Evolutionary conservation across 495 filamentous ascomycete genomes (phyloP).

Genomic region (Rhizodiscina lignyota): DNA sequence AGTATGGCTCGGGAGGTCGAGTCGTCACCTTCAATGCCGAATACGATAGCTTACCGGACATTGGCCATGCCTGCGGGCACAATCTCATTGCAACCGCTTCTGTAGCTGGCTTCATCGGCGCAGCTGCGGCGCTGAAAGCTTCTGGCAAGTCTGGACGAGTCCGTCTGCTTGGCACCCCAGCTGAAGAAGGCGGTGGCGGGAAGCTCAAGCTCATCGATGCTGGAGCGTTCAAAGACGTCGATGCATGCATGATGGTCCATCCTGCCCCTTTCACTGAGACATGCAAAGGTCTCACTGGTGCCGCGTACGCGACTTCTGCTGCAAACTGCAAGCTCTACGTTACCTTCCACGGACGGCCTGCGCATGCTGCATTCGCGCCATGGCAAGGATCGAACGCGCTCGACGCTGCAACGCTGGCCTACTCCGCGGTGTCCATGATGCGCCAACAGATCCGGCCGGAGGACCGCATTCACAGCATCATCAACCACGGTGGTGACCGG

Average conservation of each 20-base stretch:
- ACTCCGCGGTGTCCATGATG: conserved; percentile 43
- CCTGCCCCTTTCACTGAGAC: conserved; percentile 22
- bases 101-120: conserved; percentile 40
- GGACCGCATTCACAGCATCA: conserved; percentile 41
- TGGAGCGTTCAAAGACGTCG: conserved; percentile 47
- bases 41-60: conserved; percentile 21
- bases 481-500: conserved; percentile 39
- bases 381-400: conserved; percentile 50
- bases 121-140: conserved; percentile 29
- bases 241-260: conserved; percentile 49
- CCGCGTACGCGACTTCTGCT: conserved; percentile 30
- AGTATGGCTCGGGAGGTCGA: conserved; percentile 25
- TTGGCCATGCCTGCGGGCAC: conserved; percentile 55
- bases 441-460: conserved; percentile 47
- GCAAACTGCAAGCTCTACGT: conserved; percentile 31
- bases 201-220: conserved; percentile 48
- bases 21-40: conserved; percentile 30
- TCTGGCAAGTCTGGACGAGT: conserved; percentile 37
- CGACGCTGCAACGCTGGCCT: conserved; percentile 42
- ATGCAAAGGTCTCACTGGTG: conserved; percentile 29
- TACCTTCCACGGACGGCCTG: conserved; percentile 33
- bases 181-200: conserved; percentile 54
- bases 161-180: conserved; percentile 51
- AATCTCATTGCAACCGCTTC: conserved; percentile 53
- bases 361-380: conserved; percentile 44